A percentile compares a stretch with the other conserved stretches of the same genome.
Evolutionary conservation across 1,139 yeast genomes (phyloP).

Genomic region (Barnettozyma hawaiiensis): DNA sequence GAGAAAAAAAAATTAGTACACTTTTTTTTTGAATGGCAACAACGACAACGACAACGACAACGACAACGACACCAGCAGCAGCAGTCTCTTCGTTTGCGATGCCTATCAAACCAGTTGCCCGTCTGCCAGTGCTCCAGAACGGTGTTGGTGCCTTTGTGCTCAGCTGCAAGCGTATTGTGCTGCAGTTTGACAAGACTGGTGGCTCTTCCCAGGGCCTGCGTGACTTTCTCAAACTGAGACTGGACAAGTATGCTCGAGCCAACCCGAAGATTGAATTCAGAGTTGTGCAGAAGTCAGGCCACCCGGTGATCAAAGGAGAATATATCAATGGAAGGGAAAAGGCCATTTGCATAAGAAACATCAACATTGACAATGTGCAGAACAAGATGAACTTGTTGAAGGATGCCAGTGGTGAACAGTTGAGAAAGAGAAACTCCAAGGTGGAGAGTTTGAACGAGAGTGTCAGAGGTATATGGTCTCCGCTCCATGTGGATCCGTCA

Average conservation of each 20-base stretch:
- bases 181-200: constrained; percentile 43
- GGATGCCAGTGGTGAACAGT: constrained; percentile 54
- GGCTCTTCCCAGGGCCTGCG: constrained; percentile 83
- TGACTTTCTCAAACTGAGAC: constrained; percentile 53
- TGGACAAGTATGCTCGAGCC: constrained; percentile 50
- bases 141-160: constrained; percentile 46
- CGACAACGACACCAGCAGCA: neutral
- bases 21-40: no score
- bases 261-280: constrained; percentile 70
- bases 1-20: no score
- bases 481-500: constrained; percentile 72
- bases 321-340: constrained; percentile 46
- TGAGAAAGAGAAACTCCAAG: constrained; percentile 60
- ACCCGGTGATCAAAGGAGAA: constrained; percentile 70
- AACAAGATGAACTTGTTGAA: constrained; percentile 49
- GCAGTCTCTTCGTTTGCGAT: constrained; percentile 10
- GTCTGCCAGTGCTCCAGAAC: constrained; percentile 40
- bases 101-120: constrained; percentile 35
- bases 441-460: constrained; percentile 77
- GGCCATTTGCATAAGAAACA: constrained; percentile 58
- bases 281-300: constrained; percentile 67
- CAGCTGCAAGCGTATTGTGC: constrained; percentile 29
- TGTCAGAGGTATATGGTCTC: constrained; percentile 98
- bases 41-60: no score
- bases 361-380: constrained; percentile 46